These are phyloP conservation scores for Suhomyces maxii DNA, from an alignment of 1,139 yeast genomes.

Conservation along the genomic window DNA sequence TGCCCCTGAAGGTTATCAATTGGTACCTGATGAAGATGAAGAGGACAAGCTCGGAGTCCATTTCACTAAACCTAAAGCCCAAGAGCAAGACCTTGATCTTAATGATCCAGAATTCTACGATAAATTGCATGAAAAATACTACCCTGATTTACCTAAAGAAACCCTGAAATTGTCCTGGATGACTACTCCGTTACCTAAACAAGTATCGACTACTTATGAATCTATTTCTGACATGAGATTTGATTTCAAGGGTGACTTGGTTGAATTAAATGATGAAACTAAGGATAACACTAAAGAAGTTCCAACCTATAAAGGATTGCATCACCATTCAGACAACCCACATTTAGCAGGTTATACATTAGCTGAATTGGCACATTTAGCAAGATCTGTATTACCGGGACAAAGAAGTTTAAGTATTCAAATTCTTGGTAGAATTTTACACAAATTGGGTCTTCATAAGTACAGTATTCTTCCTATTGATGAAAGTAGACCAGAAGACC, in stretches of 20 bases:
- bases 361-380: conserved; percentile 73
- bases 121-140: conserved; percentile 79
- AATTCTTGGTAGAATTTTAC: conserved; percentile 82
- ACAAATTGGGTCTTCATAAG: conserved; percentile 69
- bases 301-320: conserved; percentile 69
- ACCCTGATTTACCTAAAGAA: conserved; percentile 85
- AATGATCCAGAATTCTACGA: conserved; percentile 77
- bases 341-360: conserved; percentile 90
- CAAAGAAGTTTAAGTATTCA: conserved; percentile 87
- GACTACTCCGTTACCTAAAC: conserved; percentile 59
- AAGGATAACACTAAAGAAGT: conserved; percentile 39
- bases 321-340: conserved; percentile 89
- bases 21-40: conserved; percentile 27
- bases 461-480: conserved; percentile 52
- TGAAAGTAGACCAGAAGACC: conserved; percentile 33
- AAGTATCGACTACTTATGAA: conserved; percentile 51
- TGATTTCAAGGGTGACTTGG: conserved; percentile 79
- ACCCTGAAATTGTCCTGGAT: conserved; percentile 88
- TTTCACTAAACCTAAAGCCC: conserved; percentile 55
- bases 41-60: conserved; percentile 48
- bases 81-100: conserved; percentile 49
- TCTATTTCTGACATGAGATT: conserved; percentile 74
- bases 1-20: conserved; percentile 49
- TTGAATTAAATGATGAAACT: conserved; percentile 49
- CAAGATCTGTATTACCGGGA: conserved; percentile 77